These are phyloP conservation scores for Solanum paucissectum DNA, from an alignment of 257 asterid genomes.

Conservation along the genomic window DNA sequence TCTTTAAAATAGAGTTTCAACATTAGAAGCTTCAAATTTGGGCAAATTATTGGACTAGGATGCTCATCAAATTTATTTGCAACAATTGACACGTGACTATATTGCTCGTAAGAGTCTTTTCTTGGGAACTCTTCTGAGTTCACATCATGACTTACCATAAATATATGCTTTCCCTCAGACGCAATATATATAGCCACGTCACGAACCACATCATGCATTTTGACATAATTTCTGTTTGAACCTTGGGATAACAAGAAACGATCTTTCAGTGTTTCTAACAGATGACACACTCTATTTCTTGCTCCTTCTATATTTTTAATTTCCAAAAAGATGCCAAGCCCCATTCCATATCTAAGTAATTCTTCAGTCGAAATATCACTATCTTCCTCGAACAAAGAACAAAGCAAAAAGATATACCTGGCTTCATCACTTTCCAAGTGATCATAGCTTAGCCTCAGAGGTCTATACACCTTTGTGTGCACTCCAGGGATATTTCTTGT, in stretches of 20 bases:
- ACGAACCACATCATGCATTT: not conserved
- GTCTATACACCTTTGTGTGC: not conserved
- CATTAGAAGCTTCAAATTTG: not conserved
- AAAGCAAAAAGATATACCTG: not conserved
- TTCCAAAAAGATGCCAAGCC: not conserved
- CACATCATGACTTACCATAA: not conserved
- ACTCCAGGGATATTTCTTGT: not conserved
- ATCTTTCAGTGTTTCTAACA: not conserved
- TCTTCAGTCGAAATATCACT: not conserved
- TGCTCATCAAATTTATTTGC: not conserved
- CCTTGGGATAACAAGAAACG: not conserved
- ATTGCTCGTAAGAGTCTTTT: not conserved
- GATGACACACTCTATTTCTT: not conserved
- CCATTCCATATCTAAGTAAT: not conserved
- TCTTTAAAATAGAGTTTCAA: not conserved
- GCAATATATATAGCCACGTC: not conserved
- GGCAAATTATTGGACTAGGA: not conserved
- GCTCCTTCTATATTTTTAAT: not conserved
- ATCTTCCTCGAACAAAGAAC: not conserved
- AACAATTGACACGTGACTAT: not conserved
- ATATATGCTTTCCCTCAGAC: not conserved
- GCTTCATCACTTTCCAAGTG: not conserved
- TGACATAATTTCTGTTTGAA: not conserved
- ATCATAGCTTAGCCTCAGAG: not conserved
- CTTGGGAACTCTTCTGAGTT: not conserved